Percentiles rank a stretch among this genome's conserved stretches.
phyloP scores from a whole-genome alignment of 345 rosid genomes.

The Hibiscus tridactylites region DNA sequence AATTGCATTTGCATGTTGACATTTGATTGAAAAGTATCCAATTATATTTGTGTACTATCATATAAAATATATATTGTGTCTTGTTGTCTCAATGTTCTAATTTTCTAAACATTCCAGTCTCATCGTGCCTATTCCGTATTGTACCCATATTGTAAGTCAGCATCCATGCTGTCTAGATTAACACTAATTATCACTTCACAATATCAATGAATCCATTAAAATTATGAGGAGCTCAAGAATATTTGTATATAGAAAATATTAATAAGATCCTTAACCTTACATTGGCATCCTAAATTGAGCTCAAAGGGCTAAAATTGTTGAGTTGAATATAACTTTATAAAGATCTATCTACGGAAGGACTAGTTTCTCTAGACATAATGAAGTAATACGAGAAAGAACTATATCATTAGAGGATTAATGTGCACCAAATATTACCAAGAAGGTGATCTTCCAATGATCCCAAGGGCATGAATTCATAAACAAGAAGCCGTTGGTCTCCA shows the following conservation, averaged over 20 bases:
- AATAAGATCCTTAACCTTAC: not conserved
- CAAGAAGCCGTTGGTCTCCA: slow-evolving; percentile 98
- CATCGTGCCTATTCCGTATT: not conserved
- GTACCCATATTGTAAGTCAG: not conserved
- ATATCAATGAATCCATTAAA: not conserved
- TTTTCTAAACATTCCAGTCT: not conserved
- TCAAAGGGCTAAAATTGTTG: not conserved
- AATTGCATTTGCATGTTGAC: not conserved
- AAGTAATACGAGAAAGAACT: not conserved
- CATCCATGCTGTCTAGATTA: not conserved
- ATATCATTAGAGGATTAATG: not conserved
- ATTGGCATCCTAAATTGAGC: not conserved
- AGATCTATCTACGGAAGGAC: not conserved
- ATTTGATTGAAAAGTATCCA: not conserved
- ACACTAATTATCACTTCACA: not conserved
- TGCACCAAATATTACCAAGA: slow-evolving; percentile 49
- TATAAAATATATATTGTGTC: not conserved
- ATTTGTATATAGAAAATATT: not conserved
- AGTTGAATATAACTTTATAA: not conserved
- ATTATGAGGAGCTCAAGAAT: not conserved
- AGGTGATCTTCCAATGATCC: slow-evolving; percentile 99
- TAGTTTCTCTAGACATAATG: not conserved
- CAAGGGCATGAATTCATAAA: slow-evolving; percentile 92
- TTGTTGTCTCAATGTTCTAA: not conserved
- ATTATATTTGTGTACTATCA: not conserved